Conservation (phyloP, 2,329 filamentous ascomycete genomes). For the Fusarium aywerte region DNA sequence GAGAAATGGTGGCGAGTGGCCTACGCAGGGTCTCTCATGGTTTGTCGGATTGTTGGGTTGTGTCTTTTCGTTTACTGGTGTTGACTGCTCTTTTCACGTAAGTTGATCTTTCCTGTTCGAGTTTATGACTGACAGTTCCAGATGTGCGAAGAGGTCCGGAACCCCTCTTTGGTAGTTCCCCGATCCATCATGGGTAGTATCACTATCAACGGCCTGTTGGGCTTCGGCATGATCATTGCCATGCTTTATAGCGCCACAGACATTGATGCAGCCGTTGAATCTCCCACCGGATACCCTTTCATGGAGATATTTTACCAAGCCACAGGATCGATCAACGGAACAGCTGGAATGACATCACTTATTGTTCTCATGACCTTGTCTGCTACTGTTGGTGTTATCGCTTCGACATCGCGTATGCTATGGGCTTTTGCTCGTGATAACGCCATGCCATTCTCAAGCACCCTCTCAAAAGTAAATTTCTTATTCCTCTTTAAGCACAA, state of each 20-base stretch:
- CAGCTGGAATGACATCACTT: slow-evolving; percentile 31
- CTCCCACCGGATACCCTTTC: slow-evolving; percentile 39
- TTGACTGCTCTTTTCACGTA: slow-evolving; percentile 43
- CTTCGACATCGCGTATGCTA: slow-evolving; percentile 40
- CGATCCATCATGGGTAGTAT: slow-evolving; percentile 41
- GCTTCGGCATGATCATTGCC: slow-evolving; percentile 41
- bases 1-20: slow-evolving; percentile 39
- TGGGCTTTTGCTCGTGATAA: slow-evolving; percentile 41
- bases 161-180: slow-evolving; percentile 38
- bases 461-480: slow-evolving; percentile 25
- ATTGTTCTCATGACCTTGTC: slow-evolving; percentile 42
- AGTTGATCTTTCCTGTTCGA: rapidly evolving
- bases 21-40: slow-evolving; percentile 38
- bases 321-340: slow-evolving; percentile 34
- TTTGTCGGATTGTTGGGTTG: slow-evolving; percentile 41
- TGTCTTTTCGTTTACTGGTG: slow-evolving; percentile 41
- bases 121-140: not conserved
- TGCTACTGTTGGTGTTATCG: slow-evolving; percentile 41
- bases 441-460: slow-evolving; percentile 36
- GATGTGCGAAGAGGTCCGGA: slow-evolving; percentile 43
- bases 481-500: rapidly evolving
- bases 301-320: slow-evolving; percentile 44
- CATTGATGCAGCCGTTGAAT: slow-evolving; percentile 36
- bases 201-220: slow-evolving; percentile 34
- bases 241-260: slow-evolving; percentile 42